A percentile compares a stretch with the other conserved stretches of the same genome.
phyloP scores from a whole-genome alignment of 2,329 filamentous ascomycete species.

The Chalara sp. region DNA sequence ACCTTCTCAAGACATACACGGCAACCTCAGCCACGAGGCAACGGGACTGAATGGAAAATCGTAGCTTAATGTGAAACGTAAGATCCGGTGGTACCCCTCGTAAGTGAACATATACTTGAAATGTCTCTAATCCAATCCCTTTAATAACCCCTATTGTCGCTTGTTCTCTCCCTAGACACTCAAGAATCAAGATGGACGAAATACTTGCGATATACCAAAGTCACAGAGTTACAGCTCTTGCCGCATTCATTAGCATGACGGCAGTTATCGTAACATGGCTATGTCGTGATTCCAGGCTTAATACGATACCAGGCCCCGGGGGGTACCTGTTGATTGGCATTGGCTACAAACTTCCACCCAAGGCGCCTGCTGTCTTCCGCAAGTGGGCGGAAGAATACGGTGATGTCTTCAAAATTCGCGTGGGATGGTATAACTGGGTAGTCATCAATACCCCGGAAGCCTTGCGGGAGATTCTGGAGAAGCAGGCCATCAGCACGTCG shows the following conservation, averaged over 20 bases:
- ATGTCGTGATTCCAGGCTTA: neutral
- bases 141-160: too few species aligned
- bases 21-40: too few species aligned
- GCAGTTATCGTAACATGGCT: neutral
- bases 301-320: neutral
- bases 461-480: neutral
- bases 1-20: too few species aligned
- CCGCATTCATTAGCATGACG: neutral
- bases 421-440: slow-evolving; percentile 1
- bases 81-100: too few species aligned
- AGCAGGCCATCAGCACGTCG: neutral
- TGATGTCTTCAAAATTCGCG: neutral
- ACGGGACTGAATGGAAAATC: too few species aligned
- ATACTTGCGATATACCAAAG: neutral
- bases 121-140: too few species aligned
- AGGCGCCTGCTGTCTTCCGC: neutral
- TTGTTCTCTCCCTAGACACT: too few species aligned
- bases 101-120: too few species aligned
- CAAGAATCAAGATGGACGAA: too few species aligned
- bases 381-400: slow-evolving; percentile 3
- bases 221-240: neutral
- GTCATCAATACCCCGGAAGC: neutral
- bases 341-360: neutral
- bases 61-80: too few species aligned
- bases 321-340: neutral